Base-by-base conservation (phyloP, 805 yeast species). In the Monosporozyma unispora region DNA sequence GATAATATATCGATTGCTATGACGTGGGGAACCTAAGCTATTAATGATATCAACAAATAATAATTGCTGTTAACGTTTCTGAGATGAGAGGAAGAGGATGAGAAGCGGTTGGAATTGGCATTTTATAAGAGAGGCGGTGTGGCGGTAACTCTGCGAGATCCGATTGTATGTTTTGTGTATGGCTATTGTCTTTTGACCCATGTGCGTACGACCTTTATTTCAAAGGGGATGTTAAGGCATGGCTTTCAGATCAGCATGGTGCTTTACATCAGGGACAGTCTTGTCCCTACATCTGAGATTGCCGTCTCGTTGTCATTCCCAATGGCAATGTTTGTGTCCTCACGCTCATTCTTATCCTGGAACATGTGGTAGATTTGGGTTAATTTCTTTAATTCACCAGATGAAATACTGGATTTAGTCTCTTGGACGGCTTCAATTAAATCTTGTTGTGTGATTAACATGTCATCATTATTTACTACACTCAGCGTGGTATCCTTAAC, bases 371-470 rank as follows among this genome's bases (percentile, higher is more conserved):
- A 91, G 31, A 91, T 82, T 0, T 63, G 67, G 22, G 71, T 64
- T 45, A 91, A 74, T 58, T 88, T 86, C 7, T 57, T 56, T 52
- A 77, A 74, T 59, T 91, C 98, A 18, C 80, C 76, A 0, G 70
- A 65, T 0, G 97, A 89, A 27, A 91, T 88, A 44, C 96, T 87
- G n/a, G 96, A 87, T 56, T 86, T 87, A 0, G 97, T 88, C 49
- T 86, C 95, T 21, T 65, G 60, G 44, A 86, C 67, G 0, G 96
- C 84, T 33, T 73, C 73, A 6, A 71, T 48, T 49, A 91, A 75
- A 59, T 91, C 87, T 8, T 64, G 62, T 11, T 72, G 71, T 4
- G 70, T 66, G 8, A 88, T 79, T 38, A 28, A 31, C 40, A 37
- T 25, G 23, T 47, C 51, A 48, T 3, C 29, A 49, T 35, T 51